Conservation (phyloP, 2,329 filamentous ascomycete genomes). For the Exophiala phaeomuriformis region DNA sequence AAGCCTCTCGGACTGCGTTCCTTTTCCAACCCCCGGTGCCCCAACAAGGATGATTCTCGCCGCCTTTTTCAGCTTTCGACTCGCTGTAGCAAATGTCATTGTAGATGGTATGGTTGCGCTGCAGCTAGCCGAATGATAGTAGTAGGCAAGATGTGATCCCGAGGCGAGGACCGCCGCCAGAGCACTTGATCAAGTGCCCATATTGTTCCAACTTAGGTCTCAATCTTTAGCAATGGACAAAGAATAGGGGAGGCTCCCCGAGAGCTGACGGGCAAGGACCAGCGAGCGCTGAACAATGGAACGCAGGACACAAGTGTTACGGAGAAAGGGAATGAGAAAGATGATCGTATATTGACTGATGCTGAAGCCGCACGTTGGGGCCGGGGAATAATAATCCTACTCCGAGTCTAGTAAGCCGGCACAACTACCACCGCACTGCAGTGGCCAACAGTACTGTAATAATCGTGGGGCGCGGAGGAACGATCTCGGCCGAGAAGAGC, state of each 20-base stretch:
- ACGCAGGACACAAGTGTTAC: no score
- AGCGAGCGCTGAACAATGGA: no score
- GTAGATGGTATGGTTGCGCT: not conserved
- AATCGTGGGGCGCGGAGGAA: not conserved
- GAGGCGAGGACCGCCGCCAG: not conserved
- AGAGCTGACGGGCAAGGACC: not conserved
- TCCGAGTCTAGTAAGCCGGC: no score
- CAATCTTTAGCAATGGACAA: not conserved
- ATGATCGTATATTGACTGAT: no score
- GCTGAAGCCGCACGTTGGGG: no score
- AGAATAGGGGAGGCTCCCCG: not conserved
- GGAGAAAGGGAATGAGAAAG: no score
- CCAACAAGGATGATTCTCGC: constrained; percentile 92
- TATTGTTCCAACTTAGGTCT: not conserved
- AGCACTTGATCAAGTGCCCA: constrained; percentile 11
- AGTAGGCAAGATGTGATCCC: not conserved
- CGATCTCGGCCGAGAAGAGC: not conserved
- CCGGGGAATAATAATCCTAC: no score
- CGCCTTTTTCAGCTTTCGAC: constrained; percentile 60
- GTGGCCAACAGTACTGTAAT: not conserved
- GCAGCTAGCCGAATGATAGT: not conserved
- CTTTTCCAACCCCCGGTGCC: constrained; percentile 94
- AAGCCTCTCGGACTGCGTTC: constrained; percentile 86
- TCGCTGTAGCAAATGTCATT: constrained; percentile 28
- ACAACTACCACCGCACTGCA: no score